phyloP scores from a whole-genome alignment of 345 rosid species.

The Camelina neglecta region DNA sequence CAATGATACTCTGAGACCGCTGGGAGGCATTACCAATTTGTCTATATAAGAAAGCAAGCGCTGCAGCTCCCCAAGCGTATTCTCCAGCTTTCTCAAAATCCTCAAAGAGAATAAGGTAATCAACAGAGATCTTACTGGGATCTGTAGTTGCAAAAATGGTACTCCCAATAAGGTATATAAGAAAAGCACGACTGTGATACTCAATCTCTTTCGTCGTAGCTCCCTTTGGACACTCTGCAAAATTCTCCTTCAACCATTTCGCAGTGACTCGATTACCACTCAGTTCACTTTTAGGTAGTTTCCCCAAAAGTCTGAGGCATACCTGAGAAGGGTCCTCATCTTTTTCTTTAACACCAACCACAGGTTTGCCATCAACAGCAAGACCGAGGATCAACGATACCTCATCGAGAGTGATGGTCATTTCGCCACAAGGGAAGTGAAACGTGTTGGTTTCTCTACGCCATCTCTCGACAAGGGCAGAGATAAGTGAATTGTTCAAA shows the following conservation, averaged over 20 bases:
- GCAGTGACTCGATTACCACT: slow-evolving; percentile 80
- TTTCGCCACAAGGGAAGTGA: slow-evolving; percentile 74
- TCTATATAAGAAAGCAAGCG: slow-evolving; percentile 73
- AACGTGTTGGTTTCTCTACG: slow-evolving; percentile 77
- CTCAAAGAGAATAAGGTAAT: slow-evolving; percentile 66
- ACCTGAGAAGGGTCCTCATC: slow-evolving; percentile 57
- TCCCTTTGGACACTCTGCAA: slow-evolving; percentile 64
- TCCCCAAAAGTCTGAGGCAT: slow-evolving; percentile 62
- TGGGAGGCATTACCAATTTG: slow-evolving; percentile 83
- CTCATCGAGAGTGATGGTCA: slow-evolving; percentile 74
- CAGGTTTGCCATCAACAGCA: slow-evolving; percentile 70
- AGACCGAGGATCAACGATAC: slow-evolving; percentile 69
- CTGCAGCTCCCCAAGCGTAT: slow-evolving; percentile 85
- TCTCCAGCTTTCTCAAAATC: slow-evolving; percentile 72
- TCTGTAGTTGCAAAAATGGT: slow-evolving; percentile 77
- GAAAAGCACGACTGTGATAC: slow-evolving; percentile 70
- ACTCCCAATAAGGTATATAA: slow-evolving; percentile 73
- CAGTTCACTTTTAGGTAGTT: slow-evolving; percentile 55
- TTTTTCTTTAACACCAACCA: slow-evolving; percentile 56
- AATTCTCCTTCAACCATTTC: slow-evolving; percentile 76
- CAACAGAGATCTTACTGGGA: slow-evolving; percentile 75
- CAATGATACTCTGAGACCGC: slow-evolving; percentile 76
- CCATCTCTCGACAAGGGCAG: slow-evolving; percentile 79
- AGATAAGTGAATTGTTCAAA: slow-evolving; percentile 72
- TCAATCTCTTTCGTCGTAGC: slow-evolving; percentile 56